Evolutionary conservation across 352 stramenopile species (phyloP), one percentile per base, ranked within the genome.

Genomic region (Pythium phragmitis): DNA sequence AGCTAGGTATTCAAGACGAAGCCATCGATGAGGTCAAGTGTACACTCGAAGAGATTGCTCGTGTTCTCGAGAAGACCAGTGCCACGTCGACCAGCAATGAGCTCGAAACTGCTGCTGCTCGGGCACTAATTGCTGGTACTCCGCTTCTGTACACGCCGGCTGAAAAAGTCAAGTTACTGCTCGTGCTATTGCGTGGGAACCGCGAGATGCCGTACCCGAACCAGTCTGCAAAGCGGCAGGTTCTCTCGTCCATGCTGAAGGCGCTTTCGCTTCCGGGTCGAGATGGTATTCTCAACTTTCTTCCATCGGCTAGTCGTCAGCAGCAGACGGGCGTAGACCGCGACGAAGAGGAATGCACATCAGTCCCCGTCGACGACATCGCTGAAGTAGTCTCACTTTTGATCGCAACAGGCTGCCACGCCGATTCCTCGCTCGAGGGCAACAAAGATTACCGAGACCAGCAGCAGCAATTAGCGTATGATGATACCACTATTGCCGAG

Each of bases 81-180:
- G 6, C 21, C 57, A 16, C 23, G 63, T 60, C 28, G 21, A 54
- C 37, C 4, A 11, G 28, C 12, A 1, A 7, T 1, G 62, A 72
- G 26, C 68, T 94, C n/a, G 64, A 90, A 54, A 57, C 72, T 13
- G 80, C 85, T 11, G 84, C 85, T 42, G 85, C 79, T 7, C 69
- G 78, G 11, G 87, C 87, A 46, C 73, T 96, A 30, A 78, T 93
- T 28, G 63, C 73, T 33, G 84, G 85, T 1, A 65, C 92, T 23
- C 76, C 75, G 13, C 71, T 88, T 11, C 37, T 96, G 4, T 96
- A 96, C 60, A 73, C 78, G 11, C 64, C 85, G 14, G 63, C 59
- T n/a, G 76, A 94, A 17, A 90, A 88, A 57, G 51, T 92, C 13
- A 60, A 82, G 26, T 60, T 96, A n/a, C 67, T 94, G 11, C 71